Evolutionary conservation across 2,329 filamentous ascomycete genomes (phyloP).

Genomic region (Bipolaris sorokiniana): DNA sequence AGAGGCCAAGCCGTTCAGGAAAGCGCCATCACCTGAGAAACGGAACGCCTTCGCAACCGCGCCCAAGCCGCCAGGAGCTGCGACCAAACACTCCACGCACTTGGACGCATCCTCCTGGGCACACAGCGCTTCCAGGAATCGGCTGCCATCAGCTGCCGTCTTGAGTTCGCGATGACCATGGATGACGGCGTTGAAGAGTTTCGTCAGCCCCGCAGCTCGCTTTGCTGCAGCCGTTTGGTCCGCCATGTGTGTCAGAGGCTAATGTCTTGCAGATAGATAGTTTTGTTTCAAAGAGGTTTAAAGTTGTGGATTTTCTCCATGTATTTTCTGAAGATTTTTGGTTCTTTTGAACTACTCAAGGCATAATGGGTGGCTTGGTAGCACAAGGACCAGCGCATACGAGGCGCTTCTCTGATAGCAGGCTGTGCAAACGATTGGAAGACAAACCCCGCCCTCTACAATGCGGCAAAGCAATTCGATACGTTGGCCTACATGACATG

Average conservation of each 20-base stretch:
- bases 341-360: constrained; percentile 2
- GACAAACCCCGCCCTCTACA: neutral
- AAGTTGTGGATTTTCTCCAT: neutral
- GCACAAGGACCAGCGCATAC: constrained; percentile 15
- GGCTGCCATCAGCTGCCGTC: constrained; percentile 49
- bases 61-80: constrained; percentile 28
- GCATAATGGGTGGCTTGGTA: neutral
- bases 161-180: constrained; percentile 49
- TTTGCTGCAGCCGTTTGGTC: constrained; percentile 28
- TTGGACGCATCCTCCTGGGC: constrained; percentile 49
- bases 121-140: constrained; percentile 59
- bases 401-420: constrained; percentile 13
- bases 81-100: constrained; percentile 48
- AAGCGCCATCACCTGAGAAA: constrained; percentile 52
- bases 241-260: constrained; percentile 18
- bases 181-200: constrained; percentile 51
- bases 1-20: constrained; percentile 52
- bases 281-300: neutral
- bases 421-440: constrained; percentile 38
- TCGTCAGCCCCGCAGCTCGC: constrained; percentile 42
- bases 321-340: neutral
- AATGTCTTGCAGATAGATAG: neutral
- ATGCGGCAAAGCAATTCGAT: constrained; percentile 21
- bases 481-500: constrained; percentile 26
- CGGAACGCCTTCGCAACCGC: constrained; percentile 53